Base-by-base conservation (phyloP, 2,329 filamentous ascomycete species). In the Ascochyta clinopodiicola region DNA sequence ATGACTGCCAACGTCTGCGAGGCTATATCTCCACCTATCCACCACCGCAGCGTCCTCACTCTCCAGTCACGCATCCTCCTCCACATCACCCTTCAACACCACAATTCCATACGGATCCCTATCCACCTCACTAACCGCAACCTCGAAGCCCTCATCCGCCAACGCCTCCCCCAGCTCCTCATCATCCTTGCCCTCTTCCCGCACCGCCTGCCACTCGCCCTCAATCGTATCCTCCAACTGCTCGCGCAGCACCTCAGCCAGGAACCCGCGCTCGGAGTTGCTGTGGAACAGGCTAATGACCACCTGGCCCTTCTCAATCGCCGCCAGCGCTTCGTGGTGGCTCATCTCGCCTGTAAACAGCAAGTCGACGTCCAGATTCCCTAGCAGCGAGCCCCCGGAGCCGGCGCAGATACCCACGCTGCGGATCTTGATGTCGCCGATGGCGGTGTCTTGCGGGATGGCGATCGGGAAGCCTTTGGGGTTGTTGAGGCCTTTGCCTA, bases 271-370 rank as follows among this genome's bases (percentile, higher is more conserved):
- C 80, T 99, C 95, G 0, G 91, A 95, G 75, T 98, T 98, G 66
- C 90, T 94, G 75, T 99, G 95, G 68, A 96, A 96, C 43, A 96
- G 82, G 36, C 88, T 89, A 46, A 98, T 85, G 0, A 98, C 90
- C 50, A 87, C 89, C 60, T 88, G 88, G 1, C 93, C 93, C 55
- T 88, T 85, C 79, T 97, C 93, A 25, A 90, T 91, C 1, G 92
- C 91, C 35, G 90, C 86, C 54, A 99, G 83, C 3, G 94, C 92
- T 61, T 95, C 92, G 73, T 99, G 95, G 73, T 99, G 95, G 68
- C 86, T 90, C 81, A 98, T 85, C 79, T 99, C 95, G 1, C 95
- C 95, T 0, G 92, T 98, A 65, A 99, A 90, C 4, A 96, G 77
- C 35, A 98, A 75, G 69, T 97, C 92, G 0, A 92, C 91, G 37